phyloP scores from a whole-genome alignment of 2,329 filamentous ascomycete species.

The Ramularia endophylla region DNA sequence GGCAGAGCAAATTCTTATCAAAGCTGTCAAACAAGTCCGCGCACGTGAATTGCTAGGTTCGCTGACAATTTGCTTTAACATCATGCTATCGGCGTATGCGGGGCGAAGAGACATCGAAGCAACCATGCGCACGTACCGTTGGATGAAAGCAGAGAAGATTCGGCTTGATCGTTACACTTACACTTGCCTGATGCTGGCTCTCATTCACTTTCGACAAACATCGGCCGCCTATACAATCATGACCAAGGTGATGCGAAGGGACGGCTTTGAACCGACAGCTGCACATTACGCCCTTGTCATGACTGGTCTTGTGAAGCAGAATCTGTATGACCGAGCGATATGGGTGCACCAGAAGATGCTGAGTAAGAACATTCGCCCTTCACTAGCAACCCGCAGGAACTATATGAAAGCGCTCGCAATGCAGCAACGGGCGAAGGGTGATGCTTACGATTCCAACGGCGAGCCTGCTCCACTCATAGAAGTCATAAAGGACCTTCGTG shows the following conservation, averaged over 20 bases:
- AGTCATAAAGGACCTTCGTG: constrained; percentile 4
- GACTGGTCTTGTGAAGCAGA: constrained; percentile 41
- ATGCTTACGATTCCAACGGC: constrained; percentile 32
- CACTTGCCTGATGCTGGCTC: constrained; percentile 53
- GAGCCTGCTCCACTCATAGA: constrained; percentile 32
- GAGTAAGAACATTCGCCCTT: constrained; percentile 32
- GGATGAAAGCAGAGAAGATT: constrained; percentile 50
- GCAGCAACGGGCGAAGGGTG: constrained; percentile 34
- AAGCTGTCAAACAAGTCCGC: constrained; percentile 41
- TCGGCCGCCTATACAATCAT: constrained; percentile 51
- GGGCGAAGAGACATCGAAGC: constrained; percentile 52
- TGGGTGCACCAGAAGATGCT: constrained; percentile 44
- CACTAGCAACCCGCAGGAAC: constrained; percentile 40
- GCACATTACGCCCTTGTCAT: constrained; percentile 52
- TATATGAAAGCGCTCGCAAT: constrained; percentile 32
- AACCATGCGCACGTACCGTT: constrained; percentile 48
- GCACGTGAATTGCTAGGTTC: constrained; percentile 44
- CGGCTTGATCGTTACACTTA: constrained; percentile 54
- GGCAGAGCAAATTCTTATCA: constrained; percentile 49
- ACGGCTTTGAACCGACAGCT: constrained; percentile 39
- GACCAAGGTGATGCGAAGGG: constrained; percentile 45
- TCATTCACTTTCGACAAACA: constrained; percentile 49
- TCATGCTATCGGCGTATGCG: constrained; percentile 64
- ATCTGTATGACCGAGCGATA: constrained; percentile 43
- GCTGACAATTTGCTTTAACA: constrained; percentile 69